phyloP scores from a whole-genome alignment of 2,329 filamentous ascomycete genomes.

The Ilyonectria destructans region DNA sequence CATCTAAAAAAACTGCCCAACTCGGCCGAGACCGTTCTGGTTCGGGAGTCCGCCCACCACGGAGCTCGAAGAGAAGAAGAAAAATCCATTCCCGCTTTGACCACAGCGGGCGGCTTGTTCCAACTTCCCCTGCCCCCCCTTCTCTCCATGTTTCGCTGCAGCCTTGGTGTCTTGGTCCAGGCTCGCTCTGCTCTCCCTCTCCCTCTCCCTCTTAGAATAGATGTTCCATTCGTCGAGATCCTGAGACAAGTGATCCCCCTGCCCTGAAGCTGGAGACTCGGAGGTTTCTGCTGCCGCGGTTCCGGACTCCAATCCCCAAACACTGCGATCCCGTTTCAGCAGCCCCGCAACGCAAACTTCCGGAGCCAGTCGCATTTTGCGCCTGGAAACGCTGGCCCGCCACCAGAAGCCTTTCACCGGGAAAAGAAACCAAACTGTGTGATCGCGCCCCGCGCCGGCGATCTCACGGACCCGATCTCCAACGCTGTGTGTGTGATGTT shows the following conservation, averaged over 20 bases:
- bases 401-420: not conserved
- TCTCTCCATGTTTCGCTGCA: not conserved
- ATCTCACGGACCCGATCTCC: constrained; percentile 1
- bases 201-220: not conserved
- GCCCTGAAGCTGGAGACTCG: constrained; percentile 25
- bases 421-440: constrained; percentile 8
- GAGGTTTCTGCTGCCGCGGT: constrained; percentile 8
- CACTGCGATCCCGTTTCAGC: constrained; percentile 19
- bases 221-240: not conserved
- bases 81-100: not conserved
- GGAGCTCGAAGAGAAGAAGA: not conserved
- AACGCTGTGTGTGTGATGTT: constrained; percentile 2
- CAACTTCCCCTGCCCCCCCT: too few species aligned
- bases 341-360: constrained; percentile 10
- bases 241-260: not conserved
- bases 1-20: not conserved
- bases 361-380: constrained; percentile 13
- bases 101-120: not conserved
- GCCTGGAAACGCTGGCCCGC: not conserved
- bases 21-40: constrained; percentile 24
- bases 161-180: not conserved
- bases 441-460: not conserved
- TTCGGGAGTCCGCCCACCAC: not conserved
- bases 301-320: not conserved
- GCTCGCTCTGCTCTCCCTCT: not conserved